Percentiles rank a stretch among this genome's conserved stretches.
phyloP scores from a whole-genome alignment of 352 stramenopile species.

The Aphanomyces euteiches region DNA sequence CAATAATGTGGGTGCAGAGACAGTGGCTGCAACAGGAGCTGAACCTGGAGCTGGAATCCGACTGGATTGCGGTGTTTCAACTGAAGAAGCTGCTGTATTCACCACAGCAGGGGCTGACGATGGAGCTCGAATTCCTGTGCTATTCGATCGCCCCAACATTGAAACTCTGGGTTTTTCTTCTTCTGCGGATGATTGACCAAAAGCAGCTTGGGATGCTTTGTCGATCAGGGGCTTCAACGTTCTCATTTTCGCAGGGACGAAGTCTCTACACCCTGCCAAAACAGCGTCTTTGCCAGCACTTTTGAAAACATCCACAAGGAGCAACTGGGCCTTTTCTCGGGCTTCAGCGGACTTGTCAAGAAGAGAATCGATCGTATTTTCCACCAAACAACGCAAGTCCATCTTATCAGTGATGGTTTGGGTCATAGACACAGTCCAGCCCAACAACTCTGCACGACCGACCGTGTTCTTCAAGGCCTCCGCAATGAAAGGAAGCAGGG shows the following conservation, averaged over 20 bases:
- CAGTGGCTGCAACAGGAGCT: background rate
- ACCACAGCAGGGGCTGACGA: background rate
- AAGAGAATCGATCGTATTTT: slow-evolving; percentile 70
- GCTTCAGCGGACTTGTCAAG: slow-evolving; percentile 82
- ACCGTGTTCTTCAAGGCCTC: slow-evolving; percentile 75
- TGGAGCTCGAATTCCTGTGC: background rate
- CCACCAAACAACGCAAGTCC: slow-evolving; percentile 62
- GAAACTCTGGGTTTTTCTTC: slow-evolving; percentile 3
- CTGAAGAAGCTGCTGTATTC: background rate
- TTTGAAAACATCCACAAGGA: slow-evolving; percentile 79
- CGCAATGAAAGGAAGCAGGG: slow-evolving; percentile 56
- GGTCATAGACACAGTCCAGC: slow-evolving; percentile 67
- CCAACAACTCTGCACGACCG: slow-evolving; percentile 68
- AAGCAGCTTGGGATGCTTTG: slow-evolving; percentile 50
- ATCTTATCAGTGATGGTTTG: slow-evolving; percentile 52
- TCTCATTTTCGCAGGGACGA: slow-evolving; percentile 83
- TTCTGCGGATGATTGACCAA: background rate
- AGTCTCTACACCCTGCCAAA: slow-evolving; percentile 65
- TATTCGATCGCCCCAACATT: background rate
- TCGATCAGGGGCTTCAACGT: slow-evolving; percentile 80
- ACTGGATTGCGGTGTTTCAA: background rate
- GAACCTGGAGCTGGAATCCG: background rate
- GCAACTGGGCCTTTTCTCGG: slow-evolving; percentile 69
- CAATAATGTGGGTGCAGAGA: background rate
- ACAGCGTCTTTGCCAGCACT: slow-evolving; percentile 74